Evolutionary conservation across 2,329 filamentous ascomycete species (phyloP).

Genomic region (Ceratocystis huliohia): DNA sequence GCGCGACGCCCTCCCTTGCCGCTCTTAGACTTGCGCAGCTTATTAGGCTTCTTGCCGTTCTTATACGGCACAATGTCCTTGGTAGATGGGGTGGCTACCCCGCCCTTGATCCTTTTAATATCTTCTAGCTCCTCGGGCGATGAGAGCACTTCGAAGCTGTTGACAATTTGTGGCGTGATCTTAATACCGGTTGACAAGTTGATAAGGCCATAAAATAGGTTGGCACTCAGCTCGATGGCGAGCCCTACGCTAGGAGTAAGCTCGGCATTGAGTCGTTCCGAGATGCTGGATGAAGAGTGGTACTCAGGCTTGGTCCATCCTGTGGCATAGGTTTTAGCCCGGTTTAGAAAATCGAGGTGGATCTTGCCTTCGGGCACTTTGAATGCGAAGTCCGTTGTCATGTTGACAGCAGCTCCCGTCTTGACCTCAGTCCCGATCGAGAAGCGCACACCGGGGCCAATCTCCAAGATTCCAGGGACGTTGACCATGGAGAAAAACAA

Average conservation of each 20-base stretch:
- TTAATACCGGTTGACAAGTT: conserved; percentile 31
- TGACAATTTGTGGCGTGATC: conserved; percentile 29
- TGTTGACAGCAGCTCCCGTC: conserved; percentile 27
- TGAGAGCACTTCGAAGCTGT: conserved; percentile 25
- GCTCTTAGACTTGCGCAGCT: background rate
- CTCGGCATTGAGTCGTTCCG: conserved; percentile 26
- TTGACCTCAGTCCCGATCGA: conserved; percentile 30
- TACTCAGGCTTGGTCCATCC: conserved; percentile 31
- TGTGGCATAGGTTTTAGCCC: conserved; percentile 25
- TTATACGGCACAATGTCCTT: background rate
- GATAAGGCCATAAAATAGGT: conserved; percentile 29
- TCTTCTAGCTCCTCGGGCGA: background rate
- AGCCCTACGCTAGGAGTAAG: conserved; percentile 28
- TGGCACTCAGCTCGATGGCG: conserved; percentile 31
- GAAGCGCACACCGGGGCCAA: conserved; percentile 31
- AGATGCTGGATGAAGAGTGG: conserved; percentile 28
- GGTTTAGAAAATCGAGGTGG: conserved; percentile 31
- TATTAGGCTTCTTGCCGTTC: background rate
- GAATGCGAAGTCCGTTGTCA: conserved; percentile 27
- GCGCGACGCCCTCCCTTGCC: background rate
- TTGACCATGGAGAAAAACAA: conserved; percentile 30
- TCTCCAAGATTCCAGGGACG: conserved; percentile 31
- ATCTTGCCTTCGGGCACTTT: conserved; percentile 29
- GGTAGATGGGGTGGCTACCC: conserved; percentile 15
- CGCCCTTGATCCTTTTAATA: conserved; percentile 24